Percentiles rank a stretch among this genome's conserved stretches.
Evolutionary conservation across 331 rosid genomes (phyloP).

Genomic region (Quercus tomentella): DNA sequence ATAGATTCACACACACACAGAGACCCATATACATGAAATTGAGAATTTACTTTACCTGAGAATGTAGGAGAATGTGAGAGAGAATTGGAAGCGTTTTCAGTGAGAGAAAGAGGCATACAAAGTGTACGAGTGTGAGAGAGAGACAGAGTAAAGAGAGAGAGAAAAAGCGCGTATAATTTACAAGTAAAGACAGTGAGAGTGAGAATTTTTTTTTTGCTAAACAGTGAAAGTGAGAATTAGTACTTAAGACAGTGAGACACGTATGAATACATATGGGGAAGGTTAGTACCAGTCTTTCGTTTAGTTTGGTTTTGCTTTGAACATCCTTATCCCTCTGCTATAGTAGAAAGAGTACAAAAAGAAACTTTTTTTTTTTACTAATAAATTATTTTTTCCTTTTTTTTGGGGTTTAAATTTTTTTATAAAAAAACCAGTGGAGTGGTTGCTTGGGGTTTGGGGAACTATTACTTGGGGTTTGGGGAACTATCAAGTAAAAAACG

Average conservation of each 20-base stretch:
- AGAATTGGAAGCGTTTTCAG: not conserved
- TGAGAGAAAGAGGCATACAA: not conserved
- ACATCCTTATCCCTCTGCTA: too few relatives aligned
- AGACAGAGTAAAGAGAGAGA: not conserved
- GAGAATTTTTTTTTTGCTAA: too few relatives aligned
- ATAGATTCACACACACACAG: not conserved
- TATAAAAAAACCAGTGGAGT: too few relatives aligned
- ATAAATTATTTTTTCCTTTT: too few relatives aligned
- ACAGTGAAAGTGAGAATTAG: not conserved
- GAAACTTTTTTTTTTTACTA: not conserved
- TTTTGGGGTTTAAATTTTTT: too few relatives aligned
- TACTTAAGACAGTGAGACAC: not conserved
- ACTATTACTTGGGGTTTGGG: not conserved
- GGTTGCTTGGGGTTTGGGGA: not conserved
- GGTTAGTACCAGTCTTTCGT: too few relatives aligned
- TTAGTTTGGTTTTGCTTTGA: too few relatives aligned
- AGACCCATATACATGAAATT: not conserved
- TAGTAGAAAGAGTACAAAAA: not conserved
- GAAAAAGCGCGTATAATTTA: too few relatives aligned
- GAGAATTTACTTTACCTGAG: not conserved
- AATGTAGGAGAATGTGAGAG: not conserved
- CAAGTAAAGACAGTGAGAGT: not conserved
- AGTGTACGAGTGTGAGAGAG: not conserved
- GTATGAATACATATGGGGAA: too few relatives aligned
- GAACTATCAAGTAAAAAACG: not conserved